A percentile compares a stretch with the other conserved stretches of the same genome.
Evolutionary conservation across 164 flowering plant genomes (phyloP).

Genomic region (grape (Vitis vinifera)): ASM3070453v1 NC_081807.1:10287501-10288000

Average conservation of each 20-base stretch:
- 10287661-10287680: too few relatives aligned
- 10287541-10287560: not conserved
- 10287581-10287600: not conserved
- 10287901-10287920: slow-evolving; percentile 31
- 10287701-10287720: too few relatives aligned
- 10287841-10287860: not conserved
- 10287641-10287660: too few relatives aligned
- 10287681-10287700: too few relatives aligned
- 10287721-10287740: too few relatives aligned
- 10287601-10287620: not conserved
- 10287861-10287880: slow-evolving; percentile 24
- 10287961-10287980: slow-evolving; percentile 51
- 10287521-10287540: too few relatives aligned
- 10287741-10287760: too few relatives aligned
- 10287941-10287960: slow-evolving; percentile 59
- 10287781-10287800: too few relatives aligned
- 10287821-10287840: not conserved
- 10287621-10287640: not conserved
- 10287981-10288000: slow-evolving; percentile 83
- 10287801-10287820: not conserved
- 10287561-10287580: not conserved
- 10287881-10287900: slow-evolving; percentile 65
- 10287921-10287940: slow-evolving; percentile 39
- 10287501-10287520: too few relatives aligned
- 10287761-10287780: too few relatives aligned